Evolutionary conservation across 805 yeast genomes (phyloP).

Genomic region (Suhomyces canberraensis): DNA sequence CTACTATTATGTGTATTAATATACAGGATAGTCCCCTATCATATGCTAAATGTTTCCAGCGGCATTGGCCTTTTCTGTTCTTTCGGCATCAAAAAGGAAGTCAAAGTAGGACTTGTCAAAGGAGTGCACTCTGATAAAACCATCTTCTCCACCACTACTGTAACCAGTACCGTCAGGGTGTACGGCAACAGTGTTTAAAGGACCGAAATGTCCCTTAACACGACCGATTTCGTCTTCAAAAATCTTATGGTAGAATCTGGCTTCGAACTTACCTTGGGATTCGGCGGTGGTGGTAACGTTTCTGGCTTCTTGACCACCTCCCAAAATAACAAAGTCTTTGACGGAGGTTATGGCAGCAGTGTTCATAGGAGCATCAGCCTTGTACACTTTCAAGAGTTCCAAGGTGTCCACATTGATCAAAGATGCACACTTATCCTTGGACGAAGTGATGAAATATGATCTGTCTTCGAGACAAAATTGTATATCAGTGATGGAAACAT

Average conservation of each 20-base stretch:
- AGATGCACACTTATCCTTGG: conserved; percentile 85
- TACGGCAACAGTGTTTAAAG: conserved; percentile 87
- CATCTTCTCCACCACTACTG: conserved; percentile 99
- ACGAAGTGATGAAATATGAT: conserved; percentile 87
- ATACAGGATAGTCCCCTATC: conserved; percentile 1
- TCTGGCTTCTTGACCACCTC: conserved; percentile 99
- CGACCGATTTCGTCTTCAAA: conserved; percentile 96
- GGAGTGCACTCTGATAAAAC: conserved; percentile 89
- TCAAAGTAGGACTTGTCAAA: conserved; percentile 92
- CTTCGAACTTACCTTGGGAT: conserved; percentile 93
- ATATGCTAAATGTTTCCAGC: conserved; percentile 22
- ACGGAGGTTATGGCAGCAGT: conserved; percentile 92
- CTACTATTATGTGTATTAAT: neutral
- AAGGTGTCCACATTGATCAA: conserved; percentile 77
- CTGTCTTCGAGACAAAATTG: conserved; percentile 80
- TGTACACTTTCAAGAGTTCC: conserved; percentile 66
- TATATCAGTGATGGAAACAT: conserved; percentile 65
- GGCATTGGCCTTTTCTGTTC: conserved; percentile 54
- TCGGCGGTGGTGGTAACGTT: conserved; percentile 97
- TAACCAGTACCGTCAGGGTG: conserved; percentile 92
- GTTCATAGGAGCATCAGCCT: conserved; percentile 91
- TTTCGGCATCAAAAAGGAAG: conserved; percentile 81
- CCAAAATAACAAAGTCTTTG: conserved; percentile 87
- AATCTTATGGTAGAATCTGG: conserved; percentile 91
- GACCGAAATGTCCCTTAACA: conserved; percentile 99